phyloP scores from a whole-genome alignment of 768 basidiomycete genomes.

The Russula abietina region DNA sequence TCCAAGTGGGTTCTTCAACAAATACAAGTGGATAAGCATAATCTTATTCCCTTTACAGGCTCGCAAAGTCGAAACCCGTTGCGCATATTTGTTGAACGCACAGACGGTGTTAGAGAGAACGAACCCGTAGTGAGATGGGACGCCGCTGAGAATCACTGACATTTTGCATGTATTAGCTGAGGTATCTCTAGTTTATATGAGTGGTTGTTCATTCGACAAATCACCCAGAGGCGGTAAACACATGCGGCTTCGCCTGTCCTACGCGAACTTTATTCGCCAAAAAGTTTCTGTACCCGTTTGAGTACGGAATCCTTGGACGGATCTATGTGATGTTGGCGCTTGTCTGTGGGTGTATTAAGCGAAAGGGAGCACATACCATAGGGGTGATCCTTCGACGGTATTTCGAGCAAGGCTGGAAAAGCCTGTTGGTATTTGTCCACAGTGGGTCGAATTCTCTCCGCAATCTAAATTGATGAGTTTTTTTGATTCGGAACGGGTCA shows the following conservation, averaged over 20 bases:
- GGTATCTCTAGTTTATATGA: constrained; percentile 10
- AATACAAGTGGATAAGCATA: constrained; percentile 30
- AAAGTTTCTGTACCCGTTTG: constrained; percentile 93
- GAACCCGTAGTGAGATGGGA: constrained; percentile 69
- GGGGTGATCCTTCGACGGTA: constrained; percentile 97
- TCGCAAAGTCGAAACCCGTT: constrained; percentile 56
- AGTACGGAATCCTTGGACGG: constrained; percentile 93
- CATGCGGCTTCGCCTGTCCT: not conserved
- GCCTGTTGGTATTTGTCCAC: constrained; percentile 95
- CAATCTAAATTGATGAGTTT: constrained; percentile 53
- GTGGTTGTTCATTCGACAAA: not conserved
- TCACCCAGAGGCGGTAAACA: not conserved
- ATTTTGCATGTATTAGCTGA: constrained; percentile 27
- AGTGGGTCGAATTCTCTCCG: constrained; percentile 92
- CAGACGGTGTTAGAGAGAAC: constrained; percentile 59
- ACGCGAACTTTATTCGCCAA: constrained; percentile 65
- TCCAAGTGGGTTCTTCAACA: constrained; percentile 50
- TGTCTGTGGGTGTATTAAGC: constrained; percentile 24
- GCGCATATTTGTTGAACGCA: constrained; percentile 65
- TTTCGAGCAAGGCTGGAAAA: constrained; percentile 95
- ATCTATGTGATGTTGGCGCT: constrained; percentile 44
- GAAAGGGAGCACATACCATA: constrained; percentile 58
- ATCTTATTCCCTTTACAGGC: constrained; percentile 35
- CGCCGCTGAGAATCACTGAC: constrained; percentile 19
- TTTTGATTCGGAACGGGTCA: not conserved